These are phyloP conservation scores for Austroboletus niveus DNA, from an alignment of 1,284 basidiomycete genomes.

Conservation along the genomic window DNA sequence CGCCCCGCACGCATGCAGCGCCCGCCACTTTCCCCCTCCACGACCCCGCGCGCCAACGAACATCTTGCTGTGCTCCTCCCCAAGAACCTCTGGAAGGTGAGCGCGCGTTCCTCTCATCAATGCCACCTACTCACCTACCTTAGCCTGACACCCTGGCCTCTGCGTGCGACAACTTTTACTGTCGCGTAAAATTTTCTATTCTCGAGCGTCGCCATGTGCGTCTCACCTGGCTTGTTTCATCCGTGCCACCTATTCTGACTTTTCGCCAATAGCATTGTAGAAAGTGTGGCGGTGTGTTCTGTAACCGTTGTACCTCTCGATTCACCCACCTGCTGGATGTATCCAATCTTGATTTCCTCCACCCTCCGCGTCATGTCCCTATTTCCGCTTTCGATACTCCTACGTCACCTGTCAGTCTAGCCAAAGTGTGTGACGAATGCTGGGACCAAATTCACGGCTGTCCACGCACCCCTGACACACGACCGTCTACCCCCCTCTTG, in stretches of 20 bases:
- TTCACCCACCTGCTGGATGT: slow-evolving; percentile 63
- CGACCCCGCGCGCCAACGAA: slow-evolving; percentile 49
- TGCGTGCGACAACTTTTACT: slow-evolving; percentile 69
- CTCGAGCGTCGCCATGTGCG: slow-evolving; percentile 71
- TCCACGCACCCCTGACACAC: slow-evolving; percentile 43
- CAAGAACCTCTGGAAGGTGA: slow-evolving; percentile 69
- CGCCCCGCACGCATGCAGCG: slow-evolving; percentile 19
- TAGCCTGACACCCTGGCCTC: slow-evolving; percentile 57
- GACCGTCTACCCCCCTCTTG: slow-evolving; percentile 30
- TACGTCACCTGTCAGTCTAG: slow-evolving; percentile 47
- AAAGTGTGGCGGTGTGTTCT: slow-evolving; percentile 78
- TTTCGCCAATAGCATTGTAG: slow-evolving; percentile 58
- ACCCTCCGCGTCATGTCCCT: slow-evolving; percentile 64
- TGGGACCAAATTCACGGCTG: slow-evolving; percentile 67
- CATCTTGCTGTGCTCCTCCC: slow-evolving; percentile 75
- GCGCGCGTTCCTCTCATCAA: slow-evolving; percentile 12
- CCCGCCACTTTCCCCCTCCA: slow-evolving; percentile 14
- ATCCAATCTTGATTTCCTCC: slow-evolving; percentile 61
- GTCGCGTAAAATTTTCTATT: slow-evolving; percentile 58
- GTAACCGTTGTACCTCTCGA: slow-evolving; percentile 54
- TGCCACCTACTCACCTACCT: slow-evolving; percentile 25
- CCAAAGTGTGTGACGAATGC: slow-evolving; percentile 71
- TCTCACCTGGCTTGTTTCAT: slow-evolving; percentile 12
- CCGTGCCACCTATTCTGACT: slow-evolving; percentile 19
- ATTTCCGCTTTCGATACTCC: slow-evolving; percentile 55